Evolutionary conservation across 495 filamentous ascomycete species (phyloP).

Genomic region (Penicillium crystallinum): DNA sequence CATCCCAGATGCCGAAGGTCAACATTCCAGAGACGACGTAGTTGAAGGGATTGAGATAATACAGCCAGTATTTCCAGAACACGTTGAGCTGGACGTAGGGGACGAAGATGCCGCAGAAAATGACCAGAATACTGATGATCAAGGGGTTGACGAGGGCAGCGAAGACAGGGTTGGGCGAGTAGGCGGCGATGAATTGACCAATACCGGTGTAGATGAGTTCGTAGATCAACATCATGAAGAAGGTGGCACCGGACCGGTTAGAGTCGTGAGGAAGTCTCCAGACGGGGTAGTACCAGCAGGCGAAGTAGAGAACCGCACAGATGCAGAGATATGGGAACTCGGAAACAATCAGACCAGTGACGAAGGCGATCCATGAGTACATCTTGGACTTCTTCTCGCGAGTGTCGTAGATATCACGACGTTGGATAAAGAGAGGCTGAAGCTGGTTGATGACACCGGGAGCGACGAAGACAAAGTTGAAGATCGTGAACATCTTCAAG

Average conservation of each 20-base stretch:
- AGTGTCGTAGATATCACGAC: slow-evolving; percentile 48
- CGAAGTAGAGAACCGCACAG: slow-evolving; percentile 44
- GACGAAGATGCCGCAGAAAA: slow-evolving; percentile 47
- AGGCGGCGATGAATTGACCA: slow-evolving; percentile 55
- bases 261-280: slow-evolving; percentile 27
- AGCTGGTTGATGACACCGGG: slow-evolving; percentile 48
- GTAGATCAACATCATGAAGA: slow-evolving; percentile 52
- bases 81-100: slow-evolving; percentile 45
- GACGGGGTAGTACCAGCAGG: slow-evolving; percentile 49
- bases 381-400: slow-evolving; percentile 49
- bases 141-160: slow-evolving; percentile 52
- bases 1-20: slow-evolving; percentile 53
- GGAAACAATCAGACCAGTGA: slow-evolving; percentile 44
- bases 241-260: slow-evolving; percentile 46
- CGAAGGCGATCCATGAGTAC: slow-evolving; percentile 52
- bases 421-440: slow-evolving; percentile 49
- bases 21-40: slow-evolving; percentile 62
- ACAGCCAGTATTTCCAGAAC: slow-evolving; percentile 72
- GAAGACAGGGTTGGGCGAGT: slow-evolving; percentile 50
- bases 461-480: slow-evolving; percentile 47
- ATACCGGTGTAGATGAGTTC: slow-evolving; percentile 54
- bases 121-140: slow-evolving; percentile 48
- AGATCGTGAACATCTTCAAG: slow-evolving; percentile 39
- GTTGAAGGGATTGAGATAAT: slow-evolving; percentile 65
- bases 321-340: slow-evolving; percentile 50